Evolutionary conservation across 2,329 filamentous ascomycete species (phyloP).

Genomic region (Penicillium sp.): DNA sequence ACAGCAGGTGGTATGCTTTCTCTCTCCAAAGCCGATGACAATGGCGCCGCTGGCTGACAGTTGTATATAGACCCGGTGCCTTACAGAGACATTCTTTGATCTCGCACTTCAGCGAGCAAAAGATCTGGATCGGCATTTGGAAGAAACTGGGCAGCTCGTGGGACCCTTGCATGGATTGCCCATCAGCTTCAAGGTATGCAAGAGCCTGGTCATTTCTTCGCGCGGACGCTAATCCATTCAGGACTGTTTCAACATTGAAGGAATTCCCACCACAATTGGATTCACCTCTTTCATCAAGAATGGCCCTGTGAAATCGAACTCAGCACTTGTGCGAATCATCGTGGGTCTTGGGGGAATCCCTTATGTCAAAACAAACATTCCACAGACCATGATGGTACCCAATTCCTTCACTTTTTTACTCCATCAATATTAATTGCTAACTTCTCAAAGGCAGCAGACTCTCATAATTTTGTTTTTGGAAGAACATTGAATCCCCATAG

Average conservation of each 20-base stretch:
- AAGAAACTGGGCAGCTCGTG: not conserved
- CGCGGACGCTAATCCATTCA: not conserved
- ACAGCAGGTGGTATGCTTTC: slow-evolving; percentile 23
- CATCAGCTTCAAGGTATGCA: slow-evolving; percentile 25
- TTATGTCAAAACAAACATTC: slow-evolving; percentile 30
- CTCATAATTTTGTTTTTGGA: slow-evolving; percentile 24
- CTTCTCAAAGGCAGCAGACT: slow-evolving; percentile 8
- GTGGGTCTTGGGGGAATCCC: slow-evolving; percentile 22
- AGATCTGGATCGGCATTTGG: not conserved
- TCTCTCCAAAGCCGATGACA: not conserved
- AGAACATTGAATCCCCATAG: slow-evolving; percentile 24
- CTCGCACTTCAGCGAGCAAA: not conserved
- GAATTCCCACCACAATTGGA: slow-evolving; percentile 19
- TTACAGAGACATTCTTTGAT: slow-evolving; percentile 29
- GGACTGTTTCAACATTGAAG: slow-evolving; percentile 19
- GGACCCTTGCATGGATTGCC: not conserved
- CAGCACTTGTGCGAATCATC: slow-evolving; percentile 19
- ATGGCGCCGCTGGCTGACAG: not conserved
- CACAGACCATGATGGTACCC: slow-evolving; percentile 28
- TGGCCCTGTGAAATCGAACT: slow-evolving; percentile 10
- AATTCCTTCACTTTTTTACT: not conserved
- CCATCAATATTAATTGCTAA: not conserved
- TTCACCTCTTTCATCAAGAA: slow-evolving; percentile 19
- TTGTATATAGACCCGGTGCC: slow-evolving; percentile 16
- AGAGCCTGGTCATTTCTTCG: not conserved